Evolutionary conservation across 2,329 filamentous ascomycete genomes (phyloP).

Genomic region (Cyclaneusma minus): DNA sequence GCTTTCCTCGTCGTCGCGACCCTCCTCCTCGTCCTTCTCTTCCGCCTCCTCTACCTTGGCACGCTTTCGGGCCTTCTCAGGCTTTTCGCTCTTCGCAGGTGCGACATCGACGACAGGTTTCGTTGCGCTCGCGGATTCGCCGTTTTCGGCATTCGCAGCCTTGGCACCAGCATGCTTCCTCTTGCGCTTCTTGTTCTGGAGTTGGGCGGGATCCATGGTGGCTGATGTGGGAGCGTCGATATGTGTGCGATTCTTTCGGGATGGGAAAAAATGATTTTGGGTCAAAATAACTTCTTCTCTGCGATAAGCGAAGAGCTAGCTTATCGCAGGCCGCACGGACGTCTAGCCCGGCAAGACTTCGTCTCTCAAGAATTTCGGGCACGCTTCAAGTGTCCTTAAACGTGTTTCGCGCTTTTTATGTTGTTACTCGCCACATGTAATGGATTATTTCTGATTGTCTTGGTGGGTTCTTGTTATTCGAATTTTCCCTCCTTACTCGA

Average conservation of each 20-base stretch:
- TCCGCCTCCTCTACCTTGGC: conserved; percentile 16
- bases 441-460: too few relatives aligned
- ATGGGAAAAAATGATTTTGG: too few relatives aligned
- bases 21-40: conserved; percentile 13
- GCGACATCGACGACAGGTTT: conserved; percentile 2
- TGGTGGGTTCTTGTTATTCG: too few relatives aligned
- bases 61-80: conserved; percentile 18
- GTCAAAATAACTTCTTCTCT: background rate
- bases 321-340: too few relatives aligned
- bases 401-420: too few relatives aligned
- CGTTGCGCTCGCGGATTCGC: conserved; percentile 9
- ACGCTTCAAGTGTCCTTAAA: too few relatives aligned
- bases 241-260: background rate
- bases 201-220: conserved; percentile 14
- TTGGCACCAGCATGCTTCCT: conserved; percentile 16
- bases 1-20: conserved; percentile 16
- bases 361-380: too few relatives aligned
- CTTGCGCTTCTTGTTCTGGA: conserved; percentile 19
- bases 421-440: too few relatives aligned
- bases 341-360: too few relatives aligned
- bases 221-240: background rate
- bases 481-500: too few relatives aligned
- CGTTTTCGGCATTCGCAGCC: conserved; percentile 6
- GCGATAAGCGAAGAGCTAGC: background rate
- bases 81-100: conserved; percentile 8